Conservation (phyloP, 1,284 basidiomycete species). For the Porodaedalea pini region DNA sequence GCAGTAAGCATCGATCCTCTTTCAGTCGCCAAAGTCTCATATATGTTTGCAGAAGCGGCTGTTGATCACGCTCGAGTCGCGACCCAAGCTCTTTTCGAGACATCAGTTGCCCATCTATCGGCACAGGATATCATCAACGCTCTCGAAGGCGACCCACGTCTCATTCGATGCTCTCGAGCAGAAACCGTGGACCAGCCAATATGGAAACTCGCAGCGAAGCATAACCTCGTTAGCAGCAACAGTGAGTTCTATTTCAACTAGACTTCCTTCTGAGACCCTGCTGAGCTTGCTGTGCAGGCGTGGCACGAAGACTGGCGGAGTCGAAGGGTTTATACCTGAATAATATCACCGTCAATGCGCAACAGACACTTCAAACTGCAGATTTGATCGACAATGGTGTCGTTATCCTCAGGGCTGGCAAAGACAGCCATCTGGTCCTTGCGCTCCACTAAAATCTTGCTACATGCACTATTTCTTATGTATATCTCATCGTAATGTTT, state of each 20-base stretch:
- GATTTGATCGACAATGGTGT: conserved; percentile 65
- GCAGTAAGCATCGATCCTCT: conserved; percentile 45
- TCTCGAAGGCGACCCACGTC: conserved; percentile 31
- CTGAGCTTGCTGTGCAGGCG: background rate
- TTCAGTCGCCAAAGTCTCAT: background rate
- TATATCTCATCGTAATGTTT: background rate
- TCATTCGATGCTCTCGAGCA: conserved; percentile 30
- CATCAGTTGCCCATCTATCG: conserved; percentile 27
- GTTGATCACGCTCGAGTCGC: conserved; percentile 31
- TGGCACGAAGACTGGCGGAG: conserved; percentile 11
- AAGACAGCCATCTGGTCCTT: conserved; percentile 69
- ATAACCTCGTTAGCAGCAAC: conserved; percentile 30
- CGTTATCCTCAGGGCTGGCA: conserved; percentile 72
- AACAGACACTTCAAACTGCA: conserved; percentile 21
- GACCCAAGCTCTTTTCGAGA: conserved; percentile 34
- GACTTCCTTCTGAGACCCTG: background rate
- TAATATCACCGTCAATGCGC: conserved; percentile 12
- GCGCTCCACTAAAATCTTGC: conserved; percentile 29
- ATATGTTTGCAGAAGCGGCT: conserved; percentile 27
- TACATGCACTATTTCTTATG: background rate
- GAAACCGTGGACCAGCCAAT: conserved; percentile 31
- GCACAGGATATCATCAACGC: conserved; percentile 31
- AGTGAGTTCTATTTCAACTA: conserved; percentile 23
- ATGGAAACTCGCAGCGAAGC: conserved; percentile 28
- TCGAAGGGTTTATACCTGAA: conserved; percentile 19